A percentile compares a stretch with the other conserved stretches of the same genome.
Evolutionary conservation across 805 yeast genomes (phyloP).

Genomic region (Candida boleticola): DNA sequence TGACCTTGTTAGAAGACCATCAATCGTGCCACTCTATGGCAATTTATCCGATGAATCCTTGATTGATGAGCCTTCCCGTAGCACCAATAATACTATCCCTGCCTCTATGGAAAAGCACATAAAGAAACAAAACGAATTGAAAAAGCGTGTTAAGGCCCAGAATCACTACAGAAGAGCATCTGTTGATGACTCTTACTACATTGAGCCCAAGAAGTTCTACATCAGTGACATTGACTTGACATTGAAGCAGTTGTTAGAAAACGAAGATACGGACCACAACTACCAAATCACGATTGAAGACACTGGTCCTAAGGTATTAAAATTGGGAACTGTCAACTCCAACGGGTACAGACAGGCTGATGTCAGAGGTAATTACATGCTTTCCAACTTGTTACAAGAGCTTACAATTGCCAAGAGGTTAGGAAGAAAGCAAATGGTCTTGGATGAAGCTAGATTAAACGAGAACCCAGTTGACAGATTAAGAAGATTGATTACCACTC

Average conservation of each 20-base stretch:
- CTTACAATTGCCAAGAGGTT: constrained; percentile 79
- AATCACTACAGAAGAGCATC: constrained; percentile 28
- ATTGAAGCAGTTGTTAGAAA: constrained; percentile 60
- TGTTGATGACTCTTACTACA: constrained; percentile 24
- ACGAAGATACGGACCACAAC: constrained; percentile 84
- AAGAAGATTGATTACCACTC: constrained; percentile 66
- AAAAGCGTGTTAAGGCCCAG: not conserved
- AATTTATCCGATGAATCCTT: constrained; percentile 12
- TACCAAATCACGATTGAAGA: constrained; percentile 55
- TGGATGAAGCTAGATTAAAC: constrained; percentile 79
- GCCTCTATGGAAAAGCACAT: constrained; percentile 2
- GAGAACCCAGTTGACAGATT: constrained; percentile 86
- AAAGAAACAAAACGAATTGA: not conserved
- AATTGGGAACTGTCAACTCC: constrained; percentile 68
- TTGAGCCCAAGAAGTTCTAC: constrained; percentile 52
- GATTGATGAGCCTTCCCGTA: not conserved
- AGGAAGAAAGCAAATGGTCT: constrained; percentile 72
- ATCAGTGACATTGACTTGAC: constrained; percentile 76
- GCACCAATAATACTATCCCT: constrained; percentile 4
- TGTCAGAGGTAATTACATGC: constrained; percentile 85
- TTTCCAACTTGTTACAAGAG: constrained; percentile 84
- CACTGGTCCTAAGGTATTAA: constrained; percentile 29
- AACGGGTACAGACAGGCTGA: constrained; percentile 73
- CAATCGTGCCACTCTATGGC: constrained; percentile 30
- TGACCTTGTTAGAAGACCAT: constrained; percentile 15